Percentiles rank a stretch among this genome's conserved stretches.
phyloP scores from a whole-genome alignment of 2,329 filamentous ascomycete species.

The Stagonosporopsis vannaccii region DNA sequence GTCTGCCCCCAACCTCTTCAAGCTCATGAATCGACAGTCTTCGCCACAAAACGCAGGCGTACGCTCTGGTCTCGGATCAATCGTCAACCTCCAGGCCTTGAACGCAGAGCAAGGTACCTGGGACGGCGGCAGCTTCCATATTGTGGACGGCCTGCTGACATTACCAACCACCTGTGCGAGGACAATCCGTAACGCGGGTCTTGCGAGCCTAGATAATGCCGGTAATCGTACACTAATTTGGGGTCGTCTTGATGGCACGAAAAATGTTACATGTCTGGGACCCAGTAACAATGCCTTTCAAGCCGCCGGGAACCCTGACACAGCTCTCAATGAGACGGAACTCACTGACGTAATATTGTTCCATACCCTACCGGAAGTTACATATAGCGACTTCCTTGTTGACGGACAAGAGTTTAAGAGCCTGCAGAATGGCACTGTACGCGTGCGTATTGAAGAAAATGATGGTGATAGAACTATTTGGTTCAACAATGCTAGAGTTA shows the following conservation, averaged over 20 bases:
- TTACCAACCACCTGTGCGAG: slow-evolving; percentile 21
- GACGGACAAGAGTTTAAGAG: slow-evolving; percentile 30
- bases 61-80: slow-evolving; percentile 27
- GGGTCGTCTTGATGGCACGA: slow-evolving; percentile 23
- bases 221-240: slow-evolving; percentile 26
- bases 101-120: slow-evolving; percentile 21
- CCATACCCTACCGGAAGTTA: slow-evolving; percentile 27
- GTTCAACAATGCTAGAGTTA: slow-evolving; percentile 34
- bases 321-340: slow-evolving; percentile 12
- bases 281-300: slow-evolving; percentile 27
- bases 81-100: slow-evolving; percentile 22
- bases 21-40: slow-evolving; percentile 19
- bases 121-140: slow-evolving; percentile 32
- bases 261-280: slow-evolving; percentile 31
- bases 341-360: slow-evolving; percentile 23
- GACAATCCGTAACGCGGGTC: slow-evolving; percentile 25
- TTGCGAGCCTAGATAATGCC: slow-evolving; percentile 25
- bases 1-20: slow-evolving; percentile 17
- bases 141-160: slow-evolving; percentile 28
- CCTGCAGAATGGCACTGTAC: slow-evolving; percentile 26
- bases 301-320: slow-evolving; percentile 23
- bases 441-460: slow-evolving; percentile 25
- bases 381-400: slow-evolving; percentile 29
- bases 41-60: slow-evolving; percentile 8
- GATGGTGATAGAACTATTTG: slow-evolving; percentile 21